These are phyloP conservation scores for Stellera chamaejasme DNA, from an alignment of 345 rosid genomes.

Conservation along the genomic window DNA sequence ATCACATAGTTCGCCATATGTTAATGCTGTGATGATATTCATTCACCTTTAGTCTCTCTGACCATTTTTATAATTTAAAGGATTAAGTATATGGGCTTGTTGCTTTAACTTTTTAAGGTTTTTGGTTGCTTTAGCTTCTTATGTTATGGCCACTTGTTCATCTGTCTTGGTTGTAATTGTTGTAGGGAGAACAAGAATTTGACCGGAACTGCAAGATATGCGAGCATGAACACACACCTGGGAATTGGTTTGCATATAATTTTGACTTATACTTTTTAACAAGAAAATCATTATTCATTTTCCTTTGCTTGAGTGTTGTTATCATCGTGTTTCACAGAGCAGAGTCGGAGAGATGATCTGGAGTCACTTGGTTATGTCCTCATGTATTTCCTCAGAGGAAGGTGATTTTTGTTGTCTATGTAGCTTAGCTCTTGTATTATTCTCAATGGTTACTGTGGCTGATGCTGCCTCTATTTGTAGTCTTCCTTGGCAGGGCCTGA, in stretches of 20 bases:
- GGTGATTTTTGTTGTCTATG: constrained; percentile 28
- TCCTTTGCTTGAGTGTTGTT: background rate
- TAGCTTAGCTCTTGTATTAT: constrained; percentile 1
- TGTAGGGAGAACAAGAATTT: constrained; percentile 92
- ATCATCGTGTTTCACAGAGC: constrained; percentile 30
- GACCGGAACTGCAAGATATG: constrained; percentile 99
- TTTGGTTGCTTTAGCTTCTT: background rate
- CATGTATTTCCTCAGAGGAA: constrained; percentile 71
- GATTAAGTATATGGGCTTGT: too few relatives aligned
- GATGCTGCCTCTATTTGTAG: constrained; percentile 25
- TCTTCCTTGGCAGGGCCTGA: constrained; percentile 98
- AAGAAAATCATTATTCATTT: background rate
- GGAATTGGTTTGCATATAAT: constrained; percentile 63
- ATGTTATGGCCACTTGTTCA: background rate
- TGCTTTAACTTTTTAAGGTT: background rate
- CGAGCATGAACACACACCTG: constrained; percentile 98
- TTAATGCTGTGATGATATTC: too few relatives aligned
- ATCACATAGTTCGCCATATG: too few relatives aligned
- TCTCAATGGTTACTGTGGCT: constrained; percentile 8
- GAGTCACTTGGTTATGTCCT: constrained; percentile 80
- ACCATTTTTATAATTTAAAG: too few relatives aligned
- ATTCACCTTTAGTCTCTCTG: too few relatives aligned
- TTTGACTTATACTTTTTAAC: background rate
- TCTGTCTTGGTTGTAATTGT: background rate
- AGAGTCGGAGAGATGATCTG: constrained; percentile 81